Evolutionary conservation across 192 early-diverging fungal genomes (phyloP).

Genomic region (Endogone sp.): DNA sequence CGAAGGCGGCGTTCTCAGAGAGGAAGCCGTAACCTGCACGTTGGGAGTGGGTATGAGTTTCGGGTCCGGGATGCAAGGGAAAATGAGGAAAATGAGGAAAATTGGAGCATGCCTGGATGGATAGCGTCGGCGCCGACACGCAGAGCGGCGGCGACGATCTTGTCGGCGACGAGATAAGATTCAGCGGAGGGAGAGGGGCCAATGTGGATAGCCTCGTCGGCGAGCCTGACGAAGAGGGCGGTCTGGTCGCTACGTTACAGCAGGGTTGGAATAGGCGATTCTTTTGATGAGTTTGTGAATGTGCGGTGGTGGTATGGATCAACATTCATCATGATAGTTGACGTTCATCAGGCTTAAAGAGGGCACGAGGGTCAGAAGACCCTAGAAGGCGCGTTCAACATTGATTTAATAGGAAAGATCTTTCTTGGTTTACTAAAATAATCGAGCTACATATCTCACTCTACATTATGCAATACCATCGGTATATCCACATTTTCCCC

Average conservation of each 20-base stretch:
- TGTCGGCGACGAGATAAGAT: slow-evolving; percentile 49
- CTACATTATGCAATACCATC: background rate
- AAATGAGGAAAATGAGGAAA: slow-evolving; percentile 9
- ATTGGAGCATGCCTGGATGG: slow-evolving; percentile 37
- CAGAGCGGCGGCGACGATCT: slow-evolving; percentile 45
- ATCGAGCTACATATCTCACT: no score
- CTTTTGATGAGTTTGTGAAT: background rate
- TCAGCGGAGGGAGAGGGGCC: slow-evolving; percentile 47
- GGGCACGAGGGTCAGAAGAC: no score
- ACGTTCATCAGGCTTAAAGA: background rate
- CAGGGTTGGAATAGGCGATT: background rate
- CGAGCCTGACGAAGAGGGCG: slow-evolving; percentile 46
- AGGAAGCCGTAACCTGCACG: slow-evolving; percentile 53
- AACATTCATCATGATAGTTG: background rate
- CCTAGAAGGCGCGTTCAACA: no score
- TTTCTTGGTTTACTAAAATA: no score
- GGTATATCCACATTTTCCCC: no score
- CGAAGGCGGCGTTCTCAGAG: slow-evolving; percentile 60
- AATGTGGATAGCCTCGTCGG: slow-evolving; percentile 53
- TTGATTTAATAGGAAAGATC: no score
- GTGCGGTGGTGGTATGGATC: background rate
- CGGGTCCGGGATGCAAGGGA: no score
- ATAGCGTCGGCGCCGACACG: slow-evolving; percentile 50
- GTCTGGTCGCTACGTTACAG: slow-evolving; percentile 47
- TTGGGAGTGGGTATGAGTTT: slow-evolving; percentile 8